Percentiles rank a stretch among this genome's conserved stretches.
phyloP scores from a whole-genome alignment of 768 basidiomycete species.

The Sarcodon aspratus region DNA sequence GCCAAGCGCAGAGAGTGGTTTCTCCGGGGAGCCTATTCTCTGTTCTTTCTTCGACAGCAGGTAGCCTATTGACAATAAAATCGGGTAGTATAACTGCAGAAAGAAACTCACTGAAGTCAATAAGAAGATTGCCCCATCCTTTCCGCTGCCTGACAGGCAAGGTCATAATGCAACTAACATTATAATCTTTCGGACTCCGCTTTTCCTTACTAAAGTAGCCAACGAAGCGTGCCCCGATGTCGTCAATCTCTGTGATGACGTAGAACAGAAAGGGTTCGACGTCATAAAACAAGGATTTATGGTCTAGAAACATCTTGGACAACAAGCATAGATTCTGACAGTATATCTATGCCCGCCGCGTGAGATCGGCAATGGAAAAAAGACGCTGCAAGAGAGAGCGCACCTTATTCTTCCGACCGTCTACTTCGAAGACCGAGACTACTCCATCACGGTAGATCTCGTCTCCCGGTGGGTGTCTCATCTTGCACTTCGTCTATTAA shows the following conservation, averaged over 20 bases:
- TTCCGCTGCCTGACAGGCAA: slow-evolving; percentile 87
- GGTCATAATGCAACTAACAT: slow-evolving; percentile 99
- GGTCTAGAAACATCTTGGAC: slow-evolving; percentile 98
- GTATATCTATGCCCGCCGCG: slow-evolving; percentile 57
- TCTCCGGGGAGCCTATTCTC: slow-evolving; percentile 86
- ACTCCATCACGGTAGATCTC: slow-evolving; percentile 90
- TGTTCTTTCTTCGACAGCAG: slow-evolving; percentile 92
- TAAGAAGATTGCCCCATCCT: slow-evolving; percentile 95
- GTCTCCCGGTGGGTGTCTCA: slow-evolving; percentile 91
- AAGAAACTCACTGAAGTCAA: slow-evolving; percentile 84
- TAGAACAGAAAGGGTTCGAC: slow-evolving; percentile 99
- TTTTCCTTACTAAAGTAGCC: slow-evolving; percentile 99
- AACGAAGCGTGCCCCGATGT: slow-evolving; percentile 84
- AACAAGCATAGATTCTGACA: slow-evolving; percentile 97
- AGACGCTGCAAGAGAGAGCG: neutral
- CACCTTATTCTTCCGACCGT: slow-evolving; percentile 95
- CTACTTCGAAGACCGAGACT: slow-evolving; percentile 93
- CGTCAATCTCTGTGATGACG: slow-evolving; percentile 89
- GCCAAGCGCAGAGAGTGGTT: slow-evolving; percentile 87
- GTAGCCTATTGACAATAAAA: slow-evolving; percentile 53
- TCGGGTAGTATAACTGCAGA: slow-evolving; percentile 2
- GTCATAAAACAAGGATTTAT: slow-evolving; percentile 98
- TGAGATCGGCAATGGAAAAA: neutral
- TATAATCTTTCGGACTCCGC: slow-evolving; percentile 89
- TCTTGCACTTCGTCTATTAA: slow-evolving; percentile 84